Base-by-base conservation (phyloP, 805 yeast genomes). In the Blastobotrys muscicola region DNA sequence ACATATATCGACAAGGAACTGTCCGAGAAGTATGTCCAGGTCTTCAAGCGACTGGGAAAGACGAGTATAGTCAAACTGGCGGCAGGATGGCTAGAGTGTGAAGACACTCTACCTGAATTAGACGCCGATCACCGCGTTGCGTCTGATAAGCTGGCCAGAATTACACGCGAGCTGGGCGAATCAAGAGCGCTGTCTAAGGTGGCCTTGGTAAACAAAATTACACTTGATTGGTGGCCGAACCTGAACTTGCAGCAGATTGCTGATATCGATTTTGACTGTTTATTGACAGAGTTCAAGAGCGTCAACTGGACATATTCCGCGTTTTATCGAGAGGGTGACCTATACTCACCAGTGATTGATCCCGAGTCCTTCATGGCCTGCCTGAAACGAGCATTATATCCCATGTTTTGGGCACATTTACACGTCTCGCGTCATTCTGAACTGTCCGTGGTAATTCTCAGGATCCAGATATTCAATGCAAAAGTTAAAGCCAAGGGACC, bases 381-480 rank as follows among this genome's bases (percentile, higher is more conserved):
- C 16, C 61, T 83, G 33, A 67, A 75, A 5, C 44, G 56, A 11
- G 72, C 72, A 31, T 59, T 84, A 8, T 49, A 55, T 33, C 57
- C 59, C 1, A 15, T 52, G 39, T 42, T 48, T 12, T 12, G 46
- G 8, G 51, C 54, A 3, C 82, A 82, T 55, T 70, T 82, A 9
- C 81, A 80, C 55, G 72, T 80, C 16, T 76, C 82, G 41, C 66
- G 74, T 43, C 87, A 82, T 59, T 84, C 85, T 3, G 62, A 63
- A 7, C 67, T 75, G 36, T 85, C 87, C 0, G 52, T 82, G 46
- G 61, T 77, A 2, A 60, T 84, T 16, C 68, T 82, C 7, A 60
- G 94, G 39, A 67, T 84, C 15, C 94, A 83, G 55, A 70, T 82
- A 35, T 83, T 78, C 56, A 90, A 84, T 47, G 58, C 52, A 3